Base-by-base conservation (phyloP, 352 stramenopile species). In the Globisporangium middletonii region DNA sequence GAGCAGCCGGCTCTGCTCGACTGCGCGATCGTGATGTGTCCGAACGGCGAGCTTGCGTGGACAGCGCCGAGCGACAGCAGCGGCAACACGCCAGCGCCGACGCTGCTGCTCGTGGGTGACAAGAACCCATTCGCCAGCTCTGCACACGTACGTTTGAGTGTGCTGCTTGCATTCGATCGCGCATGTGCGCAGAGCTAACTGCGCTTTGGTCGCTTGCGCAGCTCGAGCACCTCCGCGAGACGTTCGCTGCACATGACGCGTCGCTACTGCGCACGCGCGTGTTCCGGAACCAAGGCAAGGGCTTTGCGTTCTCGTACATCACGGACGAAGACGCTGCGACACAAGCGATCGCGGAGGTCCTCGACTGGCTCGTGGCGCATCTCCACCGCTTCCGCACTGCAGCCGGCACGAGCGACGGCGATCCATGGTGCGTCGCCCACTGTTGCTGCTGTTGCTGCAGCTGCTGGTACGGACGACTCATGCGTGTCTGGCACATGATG, bases 271-370 rank as follows among this genome's bases (percentile, higher is more conserved):
- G 69, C 33, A 57, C 60, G 56, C 71, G 73, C 51, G 67, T 80
- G 33, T 88, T 93, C 44, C 57, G 77, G n/a, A 83, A 86, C 63
- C 86, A 94, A 63, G 67, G 64, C 53, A 81, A 77, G 54, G 79
- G 83, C 19, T 95, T 95, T 62, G 84, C 83, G 54, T 94, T 94
- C 72, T 90, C 78, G 63, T 79, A 83, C 78, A 94, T 95, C 79
- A 92, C 82, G 48, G 81, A 95, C 72, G 86, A 95, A 82, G 86
- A 95, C 63, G 83, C 86, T 28, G 86, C 82, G 23, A 95, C 86
- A 44, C 82, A 91, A 55, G 83, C 83, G 47, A 91, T 94, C 55
- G 80, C 81, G 18, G 82, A 94, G 62, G 72, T 94, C 50, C 69
- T 95, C 44, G 86, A 94, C 65, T 95, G 86, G 86, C 73, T 95